Base-by-base conservation (phyloP, 805 yeast genomes). In the Nakazawaea peltata region DNA sequence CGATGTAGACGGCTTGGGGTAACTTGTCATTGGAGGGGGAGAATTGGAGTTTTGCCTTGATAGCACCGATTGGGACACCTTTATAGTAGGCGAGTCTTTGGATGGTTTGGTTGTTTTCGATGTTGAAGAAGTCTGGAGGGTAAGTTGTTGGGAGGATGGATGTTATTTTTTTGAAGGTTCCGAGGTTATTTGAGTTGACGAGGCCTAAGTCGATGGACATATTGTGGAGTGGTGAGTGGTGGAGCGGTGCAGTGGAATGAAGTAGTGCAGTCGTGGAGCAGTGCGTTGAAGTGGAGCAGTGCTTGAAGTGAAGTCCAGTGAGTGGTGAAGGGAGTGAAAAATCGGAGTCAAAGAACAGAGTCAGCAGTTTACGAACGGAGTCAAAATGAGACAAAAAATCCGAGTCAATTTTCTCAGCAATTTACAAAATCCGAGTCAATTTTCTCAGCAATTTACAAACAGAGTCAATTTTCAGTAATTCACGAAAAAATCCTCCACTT, bases 1-100 rank as follows among this genome's bases (percentile, higher is more conserved):
- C 82, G 22, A 82, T 67, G 50, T 81, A 79, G 1, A 81, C 65
- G 10, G 71, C 65, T 32, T 69, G 67, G 6, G 82, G 79, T 19
- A 54, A 44, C 14, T 45, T 39, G 2, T 50, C 56, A 5, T 53
- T 62, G 4, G 63, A 63, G 30, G 65, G 61, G 15, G 72, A 62
- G 38, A 67, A 65, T 35, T 69, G 57, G 7, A 65, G 56, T 44
- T 63, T 66, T 37, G 81, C 79, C 41, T 77, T 76, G 32, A 86
- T 59, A 4, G 77, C 80, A 12, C 92, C 95, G 4, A 86, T 90
- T 6, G 95, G 86, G 5, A 82, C 71, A 48, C 81, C 95, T 32
- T 80, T 71, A 54, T 67, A 81, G 56, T 65, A 82, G 0, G 34
- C 41, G 19, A 37, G 9, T 29, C 19, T 24, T 8, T 8, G 19